These are phyloP conservation scores for Blastobotrys mokoenaii DNA, from an alignment of 805 yeast species.

Conservation along the genomic window DNA sequence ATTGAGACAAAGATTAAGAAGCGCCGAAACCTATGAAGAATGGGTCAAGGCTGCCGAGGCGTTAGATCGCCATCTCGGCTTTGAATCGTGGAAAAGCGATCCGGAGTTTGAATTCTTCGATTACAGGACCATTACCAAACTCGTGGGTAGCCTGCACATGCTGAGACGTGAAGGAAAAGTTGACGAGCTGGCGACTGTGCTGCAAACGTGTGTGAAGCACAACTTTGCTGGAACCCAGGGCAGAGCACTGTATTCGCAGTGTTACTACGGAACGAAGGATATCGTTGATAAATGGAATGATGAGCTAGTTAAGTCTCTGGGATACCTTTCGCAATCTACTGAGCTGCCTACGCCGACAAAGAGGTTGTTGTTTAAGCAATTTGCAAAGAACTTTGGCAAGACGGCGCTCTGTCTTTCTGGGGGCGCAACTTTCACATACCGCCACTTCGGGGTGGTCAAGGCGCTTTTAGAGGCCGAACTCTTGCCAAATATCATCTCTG, in stretches of 20 bases:
- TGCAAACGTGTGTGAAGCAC: conserved; percentile 60
- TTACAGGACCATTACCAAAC: conserved; percentile 46
- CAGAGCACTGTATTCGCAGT: conserved; percentile 59
- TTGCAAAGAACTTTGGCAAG: conserved; percentile 59
- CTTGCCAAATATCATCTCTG: conserved; percentile 61
- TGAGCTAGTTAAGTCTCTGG: conserved; percentile 43
- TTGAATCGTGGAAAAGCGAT: conserved; percentile 56
- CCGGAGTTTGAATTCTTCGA: conserved; percentile 62
- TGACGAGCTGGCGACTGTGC: conserved; percentile 43
- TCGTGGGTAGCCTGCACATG: conserved; percentile 35
- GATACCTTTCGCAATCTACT: conserved; percentile 34
- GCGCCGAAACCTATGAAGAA: conserved; percentile 45
- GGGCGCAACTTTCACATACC: conserved; percentile 72
- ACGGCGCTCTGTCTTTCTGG: conserved; percentile 69
- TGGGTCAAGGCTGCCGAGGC: conserved; percentile 53
- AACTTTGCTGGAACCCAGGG: conserved; percentile 78
- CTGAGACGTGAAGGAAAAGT: conserved; percentile 30
- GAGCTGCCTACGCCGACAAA: conserved; percentile 36
- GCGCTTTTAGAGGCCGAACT: conserved; percentile 60
- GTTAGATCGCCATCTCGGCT: conserved; percentile 48
- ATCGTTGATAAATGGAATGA: conserved; percentile 46
- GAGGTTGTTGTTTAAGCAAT: conserved; percentile 44
- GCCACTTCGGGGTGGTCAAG: conserved; percentile 68
- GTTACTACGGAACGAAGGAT: conserved; percentile 66
- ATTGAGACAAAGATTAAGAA: conserved; percentile 42